These are phyloP conservation scores for Pythium aphanidermatum DNA, from an alignment of 352 stramenopile genomes.

Conservation along the genomic window DNA sequence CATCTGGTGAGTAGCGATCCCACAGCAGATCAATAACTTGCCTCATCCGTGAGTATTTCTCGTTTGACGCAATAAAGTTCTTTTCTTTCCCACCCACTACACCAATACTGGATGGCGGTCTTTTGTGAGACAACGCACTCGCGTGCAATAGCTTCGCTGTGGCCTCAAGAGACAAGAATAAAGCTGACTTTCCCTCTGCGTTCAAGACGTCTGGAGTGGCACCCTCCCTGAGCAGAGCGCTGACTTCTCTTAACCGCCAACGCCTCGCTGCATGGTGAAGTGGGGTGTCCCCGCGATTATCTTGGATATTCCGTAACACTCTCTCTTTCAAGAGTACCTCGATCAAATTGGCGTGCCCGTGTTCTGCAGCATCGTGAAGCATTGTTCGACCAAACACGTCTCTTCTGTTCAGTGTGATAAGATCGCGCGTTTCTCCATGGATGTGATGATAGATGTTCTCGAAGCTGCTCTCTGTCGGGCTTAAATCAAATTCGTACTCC, in stretches of 20 bases:
- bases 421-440: slow-evolving; percentile 28
- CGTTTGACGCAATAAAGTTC: slow-evolving; percentile 31
- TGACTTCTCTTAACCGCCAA: slow-evolving; percentile 45
- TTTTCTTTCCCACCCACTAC: slow-evolving; percentile 17
- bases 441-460: slow-evolving; percentile 51
- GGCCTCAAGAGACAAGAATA: slow-evolving; percentile 45
- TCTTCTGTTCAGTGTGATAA: slow-evolving; percentile 39
- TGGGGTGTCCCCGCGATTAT: slow-evolving; percentile 43
- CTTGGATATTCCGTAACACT: slow-evolving; percentile 34
- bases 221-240: slow-evolving; percentile 37
- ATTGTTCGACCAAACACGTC: slow-evolving; percentile 50
- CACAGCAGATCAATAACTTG: slow-evolving; percentile 67
- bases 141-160: slow-evolving; percentile 20
- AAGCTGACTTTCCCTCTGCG: slow-evolving; percentile 40
- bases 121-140: slow-evolving; percentile 7
- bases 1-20: slow-evolving; percentile 32
- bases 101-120: background rate
- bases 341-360: slow-evolving; percentile 42
- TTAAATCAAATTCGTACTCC: slow-evolving; percentile 55
- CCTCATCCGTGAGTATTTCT: slow-evolving; percentile 39
- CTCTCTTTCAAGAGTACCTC: slow-evolving; percentile 40
- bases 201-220: slow-evolving; percentile 36
- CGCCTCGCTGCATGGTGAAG: slow-evolving; percentile 47
- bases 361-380: slow-evolving; percentile 57
- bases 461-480: slow-evolving; percentile 48